Evolutionary conservation across 1,284 basidiomycete genomes (phyloP), one percentile per base, ranked within the genome.

Genomic region (Schizopora paradoxa): DNA sequence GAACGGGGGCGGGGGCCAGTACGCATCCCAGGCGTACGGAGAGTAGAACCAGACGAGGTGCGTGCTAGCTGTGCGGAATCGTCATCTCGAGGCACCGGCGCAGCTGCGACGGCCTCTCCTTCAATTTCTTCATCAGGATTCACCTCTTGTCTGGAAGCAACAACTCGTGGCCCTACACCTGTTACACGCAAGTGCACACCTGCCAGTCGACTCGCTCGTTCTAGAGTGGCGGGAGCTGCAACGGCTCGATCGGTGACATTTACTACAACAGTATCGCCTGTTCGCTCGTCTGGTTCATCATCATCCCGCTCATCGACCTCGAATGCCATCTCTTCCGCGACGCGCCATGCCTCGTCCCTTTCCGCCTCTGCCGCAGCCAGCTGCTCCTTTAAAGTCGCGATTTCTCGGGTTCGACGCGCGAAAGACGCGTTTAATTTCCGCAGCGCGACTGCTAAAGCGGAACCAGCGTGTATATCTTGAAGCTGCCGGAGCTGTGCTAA

Each of bases 321-420:
- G 42, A 67, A 61, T 2, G 85, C 86, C 53, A 87, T 67, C 32
- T 74, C 75, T 55, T 86, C 80, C 1, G 86, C 86, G 49, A 82
- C 77, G 37, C 71, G 70, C 86, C 86, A 89, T 1, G 85, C 86
- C 48, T 89, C 86, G 41, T 85, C 79, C n/a, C 86, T 67, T 55
- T 87, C 82, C 6, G 72, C 81, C 55, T 82, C 73, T 10, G 87
- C 70, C 43, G 74, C 68, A 21, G 61, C 63, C 18, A 83, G 70
- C 34, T 69, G 66, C 6, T 68, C 59, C 41, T 69, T 69, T 14
- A 74, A 66, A 16, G 66, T 62, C 25, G 64, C 59, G 14, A 85
- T 66, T 33, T 88, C 83, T 2, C 66, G 58, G 0, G 72, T 76
- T 26, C 84, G 76, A 36, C 77, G 75, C 7, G 78, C 76, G 51